Evolutionary conservation across 2,329 filamentous ascomycete genomes (phyloP).

Genomic region (Neonectria punicea): DNA sequence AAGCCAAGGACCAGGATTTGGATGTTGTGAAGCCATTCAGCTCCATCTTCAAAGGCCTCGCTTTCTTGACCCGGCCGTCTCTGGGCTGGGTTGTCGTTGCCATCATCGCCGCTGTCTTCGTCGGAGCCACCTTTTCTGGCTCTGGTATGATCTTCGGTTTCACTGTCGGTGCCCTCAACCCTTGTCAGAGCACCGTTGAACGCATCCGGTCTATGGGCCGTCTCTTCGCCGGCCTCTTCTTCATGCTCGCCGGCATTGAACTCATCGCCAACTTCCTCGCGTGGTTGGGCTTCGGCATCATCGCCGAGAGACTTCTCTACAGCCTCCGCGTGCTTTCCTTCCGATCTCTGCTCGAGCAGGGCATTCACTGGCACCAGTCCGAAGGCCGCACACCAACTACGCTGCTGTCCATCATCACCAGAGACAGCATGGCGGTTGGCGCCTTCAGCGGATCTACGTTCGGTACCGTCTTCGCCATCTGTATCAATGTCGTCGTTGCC

Average conservation of each 20-base stretch:
- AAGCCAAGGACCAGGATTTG: slow-evolving; percentile 48
- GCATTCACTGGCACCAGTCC: slow-evolving; percentile 76
- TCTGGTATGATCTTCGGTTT: slow-evolving; percentile 63
- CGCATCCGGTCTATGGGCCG: slow-evolving; percentile 51
- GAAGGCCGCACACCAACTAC: slow-evolving; percentile 66
- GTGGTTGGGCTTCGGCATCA: slow-evolving; percentile 57
- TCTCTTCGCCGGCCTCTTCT: slow-evolving; percentile 66
- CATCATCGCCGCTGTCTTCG: slow-evolving; percentile 57
- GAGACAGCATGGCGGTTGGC: slow-evolving; percentile 72
- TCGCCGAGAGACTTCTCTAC: slow-evolving; percentile 72
- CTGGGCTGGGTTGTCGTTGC: slow-evolving; percentile 52
- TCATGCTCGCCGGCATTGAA: slow-evolving; percentile 60
- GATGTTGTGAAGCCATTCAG: slow-evolving; percentile 52
- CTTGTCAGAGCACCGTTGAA: slow-evolving; percentile 52
- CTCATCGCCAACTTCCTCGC: slow-evolving; percentile 66
- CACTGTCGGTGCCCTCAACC: slow-evolving; percentile 56
- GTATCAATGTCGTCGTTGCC: slow-evolving; percentile 73
- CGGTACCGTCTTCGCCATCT: slow-evolving; percentile 73
- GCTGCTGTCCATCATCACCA: slow-evolving; percentile 75
- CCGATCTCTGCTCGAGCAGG: slow-evolving; percentile 71
- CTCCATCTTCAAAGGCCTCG: slow-evolving; percentile 50
- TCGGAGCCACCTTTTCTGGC: slow-evolving; percentile 63
- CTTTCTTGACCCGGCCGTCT: slow-evolving; percentile 52
- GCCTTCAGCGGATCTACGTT: slow-evolving; percentile 76
- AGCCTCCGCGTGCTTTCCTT: slow-evolving; percentile 70